Conservation (phyloP, 257 asterid species). For the Cinchona pubescens region DNA sequence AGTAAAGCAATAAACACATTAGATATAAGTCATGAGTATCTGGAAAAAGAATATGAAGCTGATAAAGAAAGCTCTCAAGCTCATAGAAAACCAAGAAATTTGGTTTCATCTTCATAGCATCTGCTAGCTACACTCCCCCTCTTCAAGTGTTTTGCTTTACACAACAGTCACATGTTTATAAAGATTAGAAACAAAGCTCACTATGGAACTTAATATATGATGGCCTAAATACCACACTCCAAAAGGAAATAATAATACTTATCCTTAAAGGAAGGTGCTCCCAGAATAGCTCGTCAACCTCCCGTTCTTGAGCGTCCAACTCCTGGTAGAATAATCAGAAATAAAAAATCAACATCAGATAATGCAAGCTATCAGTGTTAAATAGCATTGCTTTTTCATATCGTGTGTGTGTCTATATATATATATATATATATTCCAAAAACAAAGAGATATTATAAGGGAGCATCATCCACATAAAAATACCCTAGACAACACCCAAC, state of each 20-base stretch:
- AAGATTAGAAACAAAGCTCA: not conserved
- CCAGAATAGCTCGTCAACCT: conserved; percentile 7
- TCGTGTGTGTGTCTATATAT: too few relatives aligned
- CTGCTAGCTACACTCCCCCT: conserved; percentile 35
- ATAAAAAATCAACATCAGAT: not conserved
- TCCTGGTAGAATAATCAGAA: conserved; percentile 4
- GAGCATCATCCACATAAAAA: not conserved
- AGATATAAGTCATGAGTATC: not conserved
- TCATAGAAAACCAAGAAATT: conserved; percentile 26
- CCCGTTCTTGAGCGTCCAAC: conserved; percentile 10
- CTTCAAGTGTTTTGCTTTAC: conserved; percentile 35
- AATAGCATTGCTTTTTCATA: not conserved
- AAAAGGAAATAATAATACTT: conserved; percentile 13
- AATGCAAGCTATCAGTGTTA: not conserved
- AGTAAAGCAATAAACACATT: not conserved
- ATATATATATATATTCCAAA: too few relatives aligned
- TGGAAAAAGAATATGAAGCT: conserved; percentile 9
- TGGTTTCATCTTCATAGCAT: conserved; percentile 30
- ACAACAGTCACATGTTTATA: conserved; percentile 12
- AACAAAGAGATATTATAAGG: not conserved
- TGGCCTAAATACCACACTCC: not conserved
- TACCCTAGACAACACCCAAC: not conserved
- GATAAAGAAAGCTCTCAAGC: conserved; percentile 18
- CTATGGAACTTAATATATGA: not conserved
- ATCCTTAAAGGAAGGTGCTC: not conserved